Conservation (phyloP, 2,329 filamentous ascomycete genomes). For the Sclerotinia borealis region DNA sequence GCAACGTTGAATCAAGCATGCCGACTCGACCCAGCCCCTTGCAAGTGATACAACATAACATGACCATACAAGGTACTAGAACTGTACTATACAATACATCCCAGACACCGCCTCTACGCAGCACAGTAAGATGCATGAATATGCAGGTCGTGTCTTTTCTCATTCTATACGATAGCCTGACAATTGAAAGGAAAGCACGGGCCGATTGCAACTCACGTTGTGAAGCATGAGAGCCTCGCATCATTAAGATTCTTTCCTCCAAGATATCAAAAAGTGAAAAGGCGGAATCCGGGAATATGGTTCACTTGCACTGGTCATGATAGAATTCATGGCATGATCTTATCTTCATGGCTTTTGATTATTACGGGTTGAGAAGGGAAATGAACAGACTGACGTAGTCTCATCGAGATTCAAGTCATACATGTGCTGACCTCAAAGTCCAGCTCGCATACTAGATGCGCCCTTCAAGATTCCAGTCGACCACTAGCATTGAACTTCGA, state of each 20-base stretch:
- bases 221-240: not conserved
- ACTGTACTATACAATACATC: not conserved
- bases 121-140: slow-evolving; percentile 9
- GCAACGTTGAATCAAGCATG: slow-evolving; percentile 2
- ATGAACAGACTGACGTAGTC: not conserved
- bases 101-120: not conserved
- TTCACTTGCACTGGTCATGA: not conserved
- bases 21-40: not conserved
- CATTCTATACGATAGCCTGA: slow-evolving; percentile 2
- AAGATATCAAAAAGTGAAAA: not conserved
- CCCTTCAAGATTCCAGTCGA: not conserved
- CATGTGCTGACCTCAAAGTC: not conserved
- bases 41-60: slow-evolving; percentile 2
- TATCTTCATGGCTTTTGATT: not conserved
- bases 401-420: not conserved
- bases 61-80: not conserved
- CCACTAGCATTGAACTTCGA: not conserved
- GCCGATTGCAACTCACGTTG: slow-evolving; percentile 3
- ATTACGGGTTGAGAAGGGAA: not conserved
- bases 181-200: not conserved
- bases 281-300: not conserved
- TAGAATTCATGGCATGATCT: not conserved
- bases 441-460: not conserved
- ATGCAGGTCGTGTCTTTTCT: slow-evolving; percentile 1
- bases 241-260: not conserved